Evolutionary conservation across 768 basidiomycete genomes (phyloP).

Genomic region (Thelephora ganbajun): DNA sequence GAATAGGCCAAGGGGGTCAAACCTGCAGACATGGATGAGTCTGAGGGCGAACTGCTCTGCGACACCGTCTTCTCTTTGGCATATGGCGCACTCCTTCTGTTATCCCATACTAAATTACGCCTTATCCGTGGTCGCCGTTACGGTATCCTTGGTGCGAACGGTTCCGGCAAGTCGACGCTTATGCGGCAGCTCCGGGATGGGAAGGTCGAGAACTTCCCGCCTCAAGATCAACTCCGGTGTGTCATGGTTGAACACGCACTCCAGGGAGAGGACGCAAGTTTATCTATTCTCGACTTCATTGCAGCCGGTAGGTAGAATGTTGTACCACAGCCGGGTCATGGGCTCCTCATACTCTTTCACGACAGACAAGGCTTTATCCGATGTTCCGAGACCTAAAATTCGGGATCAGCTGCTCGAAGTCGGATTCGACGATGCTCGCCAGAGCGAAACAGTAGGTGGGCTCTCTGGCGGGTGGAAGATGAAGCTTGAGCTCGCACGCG

Average conservation of each 20-base stretch:
- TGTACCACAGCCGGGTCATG: not conserved
- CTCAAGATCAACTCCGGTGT: slow-evolving; percentile 71
- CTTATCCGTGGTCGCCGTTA: slow-evolving; percentile 86
- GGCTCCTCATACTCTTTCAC: not conserved
- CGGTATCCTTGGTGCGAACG: slow-evolving; percentile 93
- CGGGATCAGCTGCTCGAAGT: slow-evolving; percentile 71
- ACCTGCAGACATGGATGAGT: slow-evolving; percentile 27
- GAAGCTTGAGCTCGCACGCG: slow-evolving; percentile 91
- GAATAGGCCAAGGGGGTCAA: slow-evolving; percentile 44
- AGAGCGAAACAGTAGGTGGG: slow-evolving; percentile 74
- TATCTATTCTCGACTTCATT: slow-evolving; percentile 82
- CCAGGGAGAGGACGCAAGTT: slow-evolving; percentile 81
- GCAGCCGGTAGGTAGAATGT: slow-evolving; percentile 44
- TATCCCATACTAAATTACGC: slow-evolving; percentile 87
- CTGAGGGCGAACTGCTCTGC: slow-evolving; percentile 79
- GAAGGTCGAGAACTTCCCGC: slow-evolving; percentile 93
- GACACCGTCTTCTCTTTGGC: slow-evolving; percentile 93
- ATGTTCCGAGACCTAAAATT: slow-evolving; percentile 56
- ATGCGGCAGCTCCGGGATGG: slow-evolving; percentile 92
- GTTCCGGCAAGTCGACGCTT: slow-evolving; percentile 90
- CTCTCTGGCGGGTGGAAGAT: slow-evolving; percentile 99
- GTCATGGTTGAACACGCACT: slow-evolving; percentile 97
- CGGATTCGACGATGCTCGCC: slow-evolving; percentile 80
- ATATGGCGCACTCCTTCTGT: slow-evolving; percentile 85
- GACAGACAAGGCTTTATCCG: slow-evolving; percentile 54